Percentiles rank a stretch among this genome's conserved stretches.
Conservation (phyloP, 2,329 filamentous ascomycete species). For the Tolypocladium cylindrosporum region DNA sequence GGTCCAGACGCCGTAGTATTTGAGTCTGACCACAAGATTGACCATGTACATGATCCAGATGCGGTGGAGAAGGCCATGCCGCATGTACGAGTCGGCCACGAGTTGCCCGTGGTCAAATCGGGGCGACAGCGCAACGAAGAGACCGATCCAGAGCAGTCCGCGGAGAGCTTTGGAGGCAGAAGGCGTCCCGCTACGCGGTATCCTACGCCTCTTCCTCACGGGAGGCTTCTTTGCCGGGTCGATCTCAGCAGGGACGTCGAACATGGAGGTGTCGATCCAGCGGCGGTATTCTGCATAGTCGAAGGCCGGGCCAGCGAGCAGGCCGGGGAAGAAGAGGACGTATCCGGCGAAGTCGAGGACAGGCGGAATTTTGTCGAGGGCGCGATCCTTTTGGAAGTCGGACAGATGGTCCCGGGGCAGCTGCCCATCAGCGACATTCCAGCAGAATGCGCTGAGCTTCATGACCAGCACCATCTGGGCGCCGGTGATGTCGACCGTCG, state of each 20-base stretch:
- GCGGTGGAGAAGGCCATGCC: conserved; percentile 59
- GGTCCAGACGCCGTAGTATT: conserved; percentile 96
- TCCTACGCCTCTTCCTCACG: conserved; percentile 82
- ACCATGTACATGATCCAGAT: conserved; percentile 78
- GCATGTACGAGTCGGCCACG: conserved; percentile 54
- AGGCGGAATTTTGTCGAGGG: conserved; percentile 62
- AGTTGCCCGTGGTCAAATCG: conserved; percentile 57
- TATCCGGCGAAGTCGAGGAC: conserved; percentile 81
- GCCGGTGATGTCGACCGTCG: conserved; percentile 75
- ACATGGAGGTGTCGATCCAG: conserved; percentile 93
- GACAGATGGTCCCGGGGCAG: conserved; percentile 71
- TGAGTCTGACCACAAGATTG: conserved; percentile 69
- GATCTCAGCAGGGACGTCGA: conserved; percentile 70
- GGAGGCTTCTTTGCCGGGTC: conserved; percentile 78
- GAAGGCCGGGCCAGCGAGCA: conserved; percentile 86
- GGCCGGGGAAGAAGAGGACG: conserved; percentile 87
- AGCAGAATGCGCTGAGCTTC: conserved; percentile 94
- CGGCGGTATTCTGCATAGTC: conserved; percentile 87
- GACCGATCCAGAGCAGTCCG: conserved; percentile 70
- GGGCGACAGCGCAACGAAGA: conserved; percentile 63
- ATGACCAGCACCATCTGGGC: conserved; percentile 98
- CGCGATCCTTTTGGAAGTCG: conserved; percentile 75
- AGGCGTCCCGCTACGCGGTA: conserved; percentile 81
- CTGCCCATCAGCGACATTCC: conserved; percentile 92
- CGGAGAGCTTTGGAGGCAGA: conserved; percentile 65